phyloP scores from a whole-genome alignment of 2,329 filamentous ascomycete species.

The Fusarium mangiferae region DNA sequence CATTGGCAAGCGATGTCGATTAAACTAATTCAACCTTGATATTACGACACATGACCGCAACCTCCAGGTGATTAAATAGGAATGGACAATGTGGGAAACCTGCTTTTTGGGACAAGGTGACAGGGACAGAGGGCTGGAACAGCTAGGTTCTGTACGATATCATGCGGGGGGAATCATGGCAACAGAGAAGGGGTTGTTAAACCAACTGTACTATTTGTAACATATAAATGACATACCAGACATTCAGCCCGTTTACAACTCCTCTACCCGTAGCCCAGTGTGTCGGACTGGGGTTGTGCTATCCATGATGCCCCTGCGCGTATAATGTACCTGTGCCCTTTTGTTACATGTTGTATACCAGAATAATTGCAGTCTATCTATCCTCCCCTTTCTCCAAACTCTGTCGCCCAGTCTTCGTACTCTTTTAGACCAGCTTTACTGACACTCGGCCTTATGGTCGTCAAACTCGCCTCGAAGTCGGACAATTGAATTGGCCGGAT shows the following conservation, averaged over 20 bases:
- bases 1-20: conserved; percentile 25
- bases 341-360: conserved; percentile 29
- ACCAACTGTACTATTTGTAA: conserved; percentile 39
- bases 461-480: conserved; percentile 87
- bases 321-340: conserved; percentile 5
- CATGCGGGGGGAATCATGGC: conserved; percentile 11
- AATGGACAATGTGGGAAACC: background rate
- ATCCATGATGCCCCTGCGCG: conserved; percentile 4
- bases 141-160: conserved; percentile 36
- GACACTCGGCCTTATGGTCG: conserved; percentile 89
- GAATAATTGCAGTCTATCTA: conserved; percentile 62
- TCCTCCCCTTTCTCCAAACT: conserved; percentile 92
- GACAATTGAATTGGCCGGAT: conserved; percentile 85
- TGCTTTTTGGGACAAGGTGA: background rate
- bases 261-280: conserved; percentile 6
- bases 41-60: conserved; percentile 3
- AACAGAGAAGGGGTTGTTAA: conserved; percentile 22
- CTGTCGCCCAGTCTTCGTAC: conserved; percentile 93
- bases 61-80: background rate
- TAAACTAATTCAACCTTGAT: conserved; percentile 2
- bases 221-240: conserved; percentile 36
- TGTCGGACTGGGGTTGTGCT: background rate
- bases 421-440: conserved; percentile 84
- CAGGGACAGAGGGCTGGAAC: background rate
- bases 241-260: conserved; percentile 19